Evolutionary conservation across 331 rosid genomes (phyloP).

Genomic region (Rhamnella rubrinervis): DNA sequence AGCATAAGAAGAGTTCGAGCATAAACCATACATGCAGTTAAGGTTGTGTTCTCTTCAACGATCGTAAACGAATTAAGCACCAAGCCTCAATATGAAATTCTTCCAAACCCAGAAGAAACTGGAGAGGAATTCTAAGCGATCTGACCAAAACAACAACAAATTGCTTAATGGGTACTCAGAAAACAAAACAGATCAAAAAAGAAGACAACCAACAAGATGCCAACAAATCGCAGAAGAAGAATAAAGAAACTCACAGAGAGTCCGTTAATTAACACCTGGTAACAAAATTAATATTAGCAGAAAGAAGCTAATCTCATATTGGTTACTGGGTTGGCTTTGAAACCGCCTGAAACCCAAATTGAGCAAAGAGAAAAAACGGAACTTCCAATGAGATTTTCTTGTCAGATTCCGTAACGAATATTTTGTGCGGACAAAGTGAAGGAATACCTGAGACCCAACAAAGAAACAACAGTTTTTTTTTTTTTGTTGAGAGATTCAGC

Average conservation of each 20-base stretch:
- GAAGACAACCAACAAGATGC: background rate
- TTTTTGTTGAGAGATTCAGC: background rate
- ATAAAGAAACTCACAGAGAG: constrained; percentile 1
- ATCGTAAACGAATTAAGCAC: background rate
- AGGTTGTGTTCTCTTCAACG: background rate
- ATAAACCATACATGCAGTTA: background rate
- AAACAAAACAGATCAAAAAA: background rate
- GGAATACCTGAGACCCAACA: background rate
- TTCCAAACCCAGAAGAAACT: constrained; percentile 14
- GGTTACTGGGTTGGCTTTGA: background rate
- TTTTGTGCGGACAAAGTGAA: background rate
- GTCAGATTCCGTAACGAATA: constrained; percentile 13
- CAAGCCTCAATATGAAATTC: background rate
- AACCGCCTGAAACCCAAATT: no score
- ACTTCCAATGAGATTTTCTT: constrained; percentile 21
- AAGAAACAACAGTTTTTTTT: constrained; percentile 23
- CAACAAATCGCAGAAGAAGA: background rate
- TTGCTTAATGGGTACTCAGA: background rate
- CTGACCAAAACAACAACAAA: constrained; percentile 20
- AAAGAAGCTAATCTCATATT: background rate
- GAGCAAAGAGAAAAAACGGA: background rate
- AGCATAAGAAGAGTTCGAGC: background rate
- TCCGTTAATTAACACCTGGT: constrained; percentile 10
- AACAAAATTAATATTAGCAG: background rate
- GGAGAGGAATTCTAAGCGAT: background rate